Base-by-base conservation (phyloP, 176 grass and related monocot genomes). In the Typha latifolia region DNA sequence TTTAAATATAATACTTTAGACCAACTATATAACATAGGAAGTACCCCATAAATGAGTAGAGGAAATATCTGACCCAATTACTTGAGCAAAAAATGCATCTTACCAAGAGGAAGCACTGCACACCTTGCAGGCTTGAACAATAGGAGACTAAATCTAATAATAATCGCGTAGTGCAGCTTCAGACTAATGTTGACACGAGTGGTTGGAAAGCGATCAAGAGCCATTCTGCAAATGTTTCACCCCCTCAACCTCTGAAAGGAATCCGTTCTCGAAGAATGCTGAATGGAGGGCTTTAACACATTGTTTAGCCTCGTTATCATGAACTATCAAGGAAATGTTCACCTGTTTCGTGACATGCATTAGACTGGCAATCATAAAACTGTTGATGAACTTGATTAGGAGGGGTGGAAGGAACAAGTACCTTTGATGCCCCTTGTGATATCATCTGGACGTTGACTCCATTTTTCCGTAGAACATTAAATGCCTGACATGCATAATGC, bases 371-470 rank as follows among this genome's bases (percentile, higher is more conserved):
- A 61, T 16, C 31, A 32, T 59, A 48, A 49, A 49, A 26, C 14
- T 49, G 37, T 19, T 62, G 14, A 20, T 69, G 6, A 5, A 15
- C 37, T 79, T 4, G 12, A 10, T 57, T n/a, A 19, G 3, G 64
- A 76, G n/a, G 55, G 63, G 51, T 12, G 57, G n/a, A 64, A 13
- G 22, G 8, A 70, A 14, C 6, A 48, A 48, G 20, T 79, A 99
- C 95, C 86, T 99, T 99, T 3, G 95, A 99, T 29, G 94, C 89
- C 31, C 94, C 94, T 47, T 93, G 94, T 9, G 95, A 99, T 67
- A 99, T 94, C 95, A 99, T 99, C 70, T 99, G 86, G 23, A 99
- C 95, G 51, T 90, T 93, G 16, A 99, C 78, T 18, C 81, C 77
- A 21, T 67, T 90, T 79, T 87, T 87, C 82, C 95, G 78, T 55